Conservation (phyloP, 371 early-diverging fungal genomes). For the Apophysomyces ossiformis region DNA sequence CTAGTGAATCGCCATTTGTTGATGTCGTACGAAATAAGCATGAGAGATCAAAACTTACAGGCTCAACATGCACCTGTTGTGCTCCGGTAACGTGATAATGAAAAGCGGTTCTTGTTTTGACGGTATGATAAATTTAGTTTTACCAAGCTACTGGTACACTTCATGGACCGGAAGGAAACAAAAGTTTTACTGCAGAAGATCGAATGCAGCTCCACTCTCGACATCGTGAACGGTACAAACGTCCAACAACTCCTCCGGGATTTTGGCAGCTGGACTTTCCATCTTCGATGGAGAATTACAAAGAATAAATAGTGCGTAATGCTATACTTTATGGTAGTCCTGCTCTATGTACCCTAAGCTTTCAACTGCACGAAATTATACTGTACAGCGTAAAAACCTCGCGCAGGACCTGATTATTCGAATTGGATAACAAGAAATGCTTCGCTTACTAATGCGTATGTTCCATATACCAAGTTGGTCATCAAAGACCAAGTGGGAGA, state of each 20-base stretch:
- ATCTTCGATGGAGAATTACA: not conserved
- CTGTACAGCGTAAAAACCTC: too few relatives aligned
- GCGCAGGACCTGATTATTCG: too few relatives aligned
- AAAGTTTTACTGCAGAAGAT: slow-evolving; percentile 8
- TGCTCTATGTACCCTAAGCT: too few relatives aligned
- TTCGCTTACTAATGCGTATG: too few relatives aligned
- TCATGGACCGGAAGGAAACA: slow-evolving; percentile 8
- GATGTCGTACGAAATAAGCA: slow-evolving; percentile 21
- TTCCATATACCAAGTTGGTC: too few relatives aligned
- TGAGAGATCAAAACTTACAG: slow-evolving; percentile 17
- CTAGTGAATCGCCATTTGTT: slow-evolving; percentile 18
- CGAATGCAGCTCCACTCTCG: slow-evolving; percentile 14
- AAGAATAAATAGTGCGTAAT: not conserved
- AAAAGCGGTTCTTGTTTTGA: not conserved
- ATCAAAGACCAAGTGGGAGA: too few relatives aligned
- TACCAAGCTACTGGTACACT: slow-evolving; percentile 18
- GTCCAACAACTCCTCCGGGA: slow-evolving; percentile 16
- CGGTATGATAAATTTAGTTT: not conserved
- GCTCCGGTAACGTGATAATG: slow-evolving; percentile 10
- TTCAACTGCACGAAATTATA: too few relatives aligned
- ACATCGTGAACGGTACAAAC: slow-evolving; percentile 9
- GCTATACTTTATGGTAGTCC: not conserved
- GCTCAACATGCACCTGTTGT: slow-evolving; percentile 15
- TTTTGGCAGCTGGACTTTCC: slow-evolving; percentile 18
- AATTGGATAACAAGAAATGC: too few relatives aligned